These are phyloP conservation scores for Neofusicoccum parvum DNA, from an alignment of 2,329 filamentous ascomycete genomes.

Conservation along the genomic window DNA sequence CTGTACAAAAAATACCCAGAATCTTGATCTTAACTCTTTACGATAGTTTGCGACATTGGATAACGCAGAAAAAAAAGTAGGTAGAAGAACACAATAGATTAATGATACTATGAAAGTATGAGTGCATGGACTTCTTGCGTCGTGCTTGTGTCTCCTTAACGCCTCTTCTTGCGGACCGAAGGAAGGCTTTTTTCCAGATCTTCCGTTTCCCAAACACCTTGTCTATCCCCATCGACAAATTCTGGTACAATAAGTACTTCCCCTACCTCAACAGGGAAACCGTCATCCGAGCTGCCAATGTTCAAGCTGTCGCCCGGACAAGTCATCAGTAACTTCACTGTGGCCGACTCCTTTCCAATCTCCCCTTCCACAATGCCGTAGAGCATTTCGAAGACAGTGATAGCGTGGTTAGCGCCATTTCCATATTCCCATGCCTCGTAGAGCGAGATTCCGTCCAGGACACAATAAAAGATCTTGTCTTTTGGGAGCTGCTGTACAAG, in stretches of 20 bases:
- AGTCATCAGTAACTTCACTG: background rate
- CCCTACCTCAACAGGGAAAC: background rate
- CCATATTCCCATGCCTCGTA: constrained; percentile 13
- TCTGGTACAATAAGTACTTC: background rate
- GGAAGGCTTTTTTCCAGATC: background rate
- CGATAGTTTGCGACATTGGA: too few relatives aligned
- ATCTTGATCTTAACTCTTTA: too few relatives aligned
- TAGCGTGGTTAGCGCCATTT: background rate
- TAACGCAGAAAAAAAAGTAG: too few relatives aligned
- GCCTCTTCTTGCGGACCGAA: background rate
- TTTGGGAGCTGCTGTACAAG: constrained; percentile 21
- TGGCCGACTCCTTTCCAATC: background rate
- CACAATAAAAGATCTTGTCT: constrained; percentile 20
- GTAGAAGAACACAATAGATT: too few relatives aligned
- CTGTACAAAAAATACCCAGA: too few relatives aligned
- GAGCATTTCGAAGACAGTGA: background rate
- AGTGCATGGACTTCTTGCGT: too few relatives aligned
- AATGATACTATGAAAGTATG: too few relatives aligned
- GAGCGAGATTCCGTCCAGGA: constrained; percentile 24
- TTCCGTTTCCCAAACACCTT: background rate
- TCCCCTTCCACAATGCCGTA: background rate
- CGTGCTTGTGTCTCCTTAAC: too few relatives aligned
- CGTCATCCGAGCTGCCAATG: background rate
- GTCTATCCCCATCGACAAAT: background rate
- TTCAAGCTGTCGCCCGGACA: background rate